Base-by-base conservation (phyloP, 1,284 basidiomycete genomes). In the Puccinia hordei region DNA sequence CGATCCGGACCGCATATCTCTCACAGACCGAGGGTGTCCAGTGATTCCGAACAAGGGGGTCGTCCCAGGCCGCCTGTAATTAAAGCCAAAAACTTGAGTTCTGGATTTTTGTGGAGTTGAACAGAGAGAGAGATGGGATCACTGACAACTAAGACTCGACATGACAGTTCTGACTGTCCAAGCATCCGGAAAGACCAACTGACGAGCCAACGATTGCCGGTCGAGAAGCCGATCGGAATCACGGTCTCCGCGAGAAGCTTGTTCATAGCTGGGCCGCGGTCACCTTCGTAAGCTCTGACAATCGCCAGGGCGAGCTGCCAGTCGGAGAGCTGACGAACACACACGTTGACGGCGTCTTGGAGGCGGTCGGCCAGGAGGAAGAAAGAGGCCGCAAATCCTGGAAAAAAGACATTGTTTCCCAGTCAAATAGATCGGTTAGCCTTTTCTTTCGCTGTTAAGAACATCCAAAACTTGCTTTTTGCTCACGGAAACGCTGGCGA, bases 121-220 rank as follows among this genome's bases (percentile, higher is more conserved):
- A 63, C 1, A 27, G 49, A 59, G 10, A 30, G 59, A 55, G 33
- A 13, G 35, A 4, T n/a, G 53, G 4, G 46, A 61, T 2, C 2
- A 71, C 76, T 15, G 19, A 93, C 93, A 82, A 95, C 86, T 24
- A 96, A 88, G 66, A 94, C 90, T 65, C 92, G 89, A 24, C 97
- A 92, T 1, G 94, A 91, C 17, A 97, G 85, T 86, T 98, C 95
- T 69, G 92, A 88, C 46, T 93, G 88, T 82, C 91, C 90, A 38
- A 98, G 87, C 82, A 93, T 87, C 93, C 95, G 97, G 85, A 98
- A 95, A 3, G 93, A 93, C 96, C 95, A 99, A 82, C 92, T 93
- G n/a, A 90, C 93, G n/a, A 98, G 87, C 92, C 93, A 98, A 49
- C 96, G 89, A 85, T 98, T 94, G 0, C 94, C 95, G 24, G 91